Evolutionary conservation across 2,329 filamentous ascomycete species (phyloP).

Genomic region (Colletotrichum sublineola): DNA sequence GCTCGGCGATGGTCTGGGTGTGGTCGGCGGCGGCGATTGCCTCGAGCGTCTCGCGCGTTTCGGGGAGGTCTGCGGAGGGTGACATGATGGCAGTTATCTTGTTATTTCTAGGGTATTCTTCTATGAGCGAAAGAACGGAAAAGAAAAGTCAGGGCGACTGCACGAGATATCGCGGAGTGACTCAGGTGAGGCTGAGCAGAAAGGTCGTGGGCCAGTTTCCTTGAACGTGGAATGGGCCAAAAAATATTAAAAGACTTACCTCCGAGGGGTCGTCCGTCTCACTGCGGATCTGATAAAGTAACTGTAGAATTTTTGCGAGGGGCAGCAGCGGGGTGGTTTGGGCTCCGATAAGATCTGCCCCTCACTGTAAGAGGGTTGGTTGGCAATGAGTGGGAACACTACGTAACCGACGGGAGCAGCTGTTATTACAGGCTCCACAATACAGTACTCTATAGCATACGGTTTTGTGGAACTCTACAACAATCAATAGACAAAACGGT

Average conservation of each 20-base stretch:
- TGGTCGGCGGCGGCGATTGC: conserved; percentile 38
- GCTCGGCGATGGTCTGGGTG: conserved; percentile 62
- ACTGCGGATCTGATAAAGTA: conserved; percentile 38
- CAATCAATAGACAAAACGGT: neutral
- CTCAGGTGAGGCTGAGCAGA: conserved; percentile 6
- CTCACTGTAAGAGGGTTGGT: conserved; percentile 23
- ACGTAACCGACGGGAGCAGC: neutral
- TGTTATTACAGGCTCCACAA: neutral
- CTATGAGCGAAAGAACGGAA: neutral
- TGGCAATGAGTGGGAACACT: neutral
- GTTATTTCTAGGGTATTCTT: conserved; percentile 22
- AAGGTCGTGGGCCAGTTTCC: conserved; percentile 32
- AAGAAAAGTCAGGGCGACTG: neutral
- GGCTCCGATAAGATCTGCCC: conserved; percentile 40
- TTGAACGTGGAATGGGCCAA: conserved; percentile 20
- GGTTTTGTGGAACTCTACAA: rapidly evolving
- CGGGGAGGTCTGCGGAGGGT: conserved; percentile 42
- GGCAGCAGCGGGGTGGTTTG: conserved; percentile 41
- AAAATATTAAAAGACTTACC: conserved; percentile 22
- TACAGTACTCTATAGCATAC: rapidly evolving
- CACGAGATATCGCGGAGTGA: neutral
- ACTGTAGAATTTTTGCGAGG: conserved; percentile 39
- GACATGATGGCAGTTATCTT: conserved; percentile 44
- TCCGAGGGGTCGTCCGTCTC: conserved; percentile 36
- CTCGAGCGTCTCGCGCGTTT: conserved; percentile 38